A percentile compares a stretch with the other conserved stretches of the same genome.
phyloP scores from a whole-genome alignment of 1,284 basidiomycete species.

The Thecaphora thlaspeos region DNA sequence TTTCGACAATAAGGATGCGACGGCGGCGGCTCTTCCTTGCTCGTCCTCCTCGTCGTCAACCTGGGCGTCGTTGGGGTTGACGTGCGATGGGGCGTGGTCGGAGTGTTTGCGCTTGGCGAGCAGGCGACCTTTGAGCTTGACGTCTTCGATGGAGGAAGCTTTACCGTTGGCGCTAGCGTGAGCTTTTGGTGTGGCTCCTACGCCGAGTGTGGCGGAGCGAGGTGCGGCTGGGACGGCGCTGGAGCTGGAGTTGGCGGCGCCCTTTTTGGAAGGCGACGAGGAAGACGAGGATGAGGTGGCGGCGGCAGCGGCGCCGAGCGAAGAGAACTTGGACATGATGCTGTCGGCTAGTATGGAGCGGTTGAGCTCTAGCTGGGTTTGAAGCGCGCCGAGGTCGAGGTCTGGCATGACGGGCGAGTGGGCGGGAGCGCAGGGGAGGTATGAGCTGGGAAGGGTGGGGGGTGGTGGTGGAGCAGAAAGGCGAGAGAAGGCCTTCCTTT shows the following conservation, averaged over 20 bases:
- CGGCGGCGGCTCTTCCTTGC: slow-evolving; percentile 6
- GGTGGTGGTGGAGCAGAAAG: no score
- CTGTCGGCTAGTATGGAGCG: slow-evolving; percentile 44
- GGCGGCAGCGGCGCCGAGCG: slow-evolving; percentile 1
- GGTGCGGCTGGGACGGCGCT: slow-evolving; percentile 5
- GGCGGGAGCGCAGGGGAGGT: no score
- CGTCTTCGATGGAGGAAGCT: slow-evolving; percentile 23
- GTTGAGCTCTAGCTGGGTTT: slow-evolving; percentile 48
- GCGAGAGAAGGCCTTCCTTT: no score
- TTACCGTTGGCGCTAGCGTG: slow-evolving; percentile 6
- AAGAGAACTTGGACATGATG: slow-evolving; percentile 43
- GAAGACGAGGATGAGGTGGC: slow-evolving; percentile 4
- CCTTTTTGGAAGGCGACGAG: slow-evolving; percentile 4
- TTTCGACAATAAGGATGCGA: neutral
- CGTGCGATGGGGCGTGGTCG: slow-evolving; percentile 10
- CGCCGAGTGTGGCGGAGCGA: slow-evolving; percentile 39
- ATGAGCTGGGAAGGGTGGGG: no score
- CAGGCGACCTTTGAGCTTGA: slow-evolving; percentile 34
- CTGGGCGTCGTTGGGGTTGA: no score
- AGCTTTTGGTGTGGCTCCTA: slow-evolving; percentile 36
- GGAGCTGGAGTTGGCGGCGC: slow-evolving; percentile 2
- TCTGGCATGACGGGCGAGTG: slow-evolving; percentile 10
- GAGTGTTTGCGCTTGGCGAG: slow-evolving; percentile 33
- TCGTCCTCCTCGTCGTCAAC: slow-evolving; percentile 15
- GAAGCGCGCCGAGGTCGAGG: slow-evolving; percentile 43